Evolutionary conservation across 2,329 filamentous ascomycete genomes (phyloP).

Genomic region (Bipolaris zeicola): DNA sequence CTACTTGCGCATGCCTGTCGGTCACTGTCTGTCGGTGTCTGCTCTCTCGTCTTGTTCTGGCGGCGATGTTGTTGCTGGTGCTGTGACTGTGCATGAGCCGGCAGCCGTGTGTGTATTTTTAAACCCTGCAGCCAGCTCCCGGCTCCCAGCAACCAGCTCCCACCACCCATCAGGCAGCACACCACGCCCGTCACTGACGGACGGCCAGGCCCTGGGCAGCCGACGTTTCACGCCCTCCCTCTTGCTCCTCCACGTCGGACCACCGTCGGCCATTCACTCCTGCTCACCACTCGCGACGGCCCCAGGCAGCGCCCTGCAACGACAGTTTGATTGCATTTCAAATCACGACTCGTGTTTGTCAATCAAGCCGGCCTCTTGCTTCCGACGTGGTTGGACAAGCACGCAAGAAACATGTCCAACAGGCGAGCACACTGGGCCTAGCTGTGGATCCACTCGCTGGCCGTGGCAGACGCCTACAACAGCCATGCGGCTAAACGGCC

Average conservation of each 20-base stretch:
- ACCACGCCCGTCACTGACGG: background rate
- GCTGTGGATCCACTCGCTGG: slow-evolving; percentile 9
- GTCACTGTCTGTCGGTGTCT: too few relatives aligned
- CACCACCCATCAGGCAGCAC: too few relatives aligned
- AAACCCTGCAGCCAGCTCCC: slow-evolving; percentile 2
- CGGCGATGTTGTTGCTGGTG: too few relatives aligned
- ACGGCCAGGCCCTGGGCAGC: slow-evolving; percentile 12
- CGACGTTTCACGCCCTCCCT: slow-evolving; percentile 10
- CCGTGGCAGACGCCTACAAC: slow-evolving; percentile 8
- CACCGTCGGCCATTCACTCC: slow-evolving; percentile 3
- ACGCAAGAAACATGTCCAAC: slow-evolving; percentile 33
- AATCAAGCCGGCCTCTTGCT: slow-evolving; percentile 11
- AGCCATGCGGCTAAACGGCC: slow-evolving; percentile 9
- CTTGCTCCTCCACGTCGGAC: background rate
- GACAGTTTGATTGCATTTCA: slow-evolving; percentile 20
- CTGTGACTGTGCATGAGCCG: slow-evolving; percentile 3
- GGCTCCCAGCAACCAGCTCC: background rate
- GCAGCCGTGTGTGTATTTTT: slow-evolving; percentile 14
- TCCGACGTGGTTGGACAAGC: slow-evolving; percentile 18
- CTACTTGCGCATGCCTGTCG: background rate
- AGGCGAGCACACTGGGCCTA: slow-evolving; percentile 8
- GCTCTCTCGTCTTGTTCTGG: too few relatives aligned
- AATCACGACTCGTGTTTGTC: slow-evolving; percentile 15
- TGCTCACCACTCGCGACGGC: slow-evolving; percentile 5
- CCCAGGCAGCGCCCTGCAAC: slow-evolving; percentile 10